Conservation (phyloP, 257 asterid species). For the Nicotiana noctiflora region DNA sequence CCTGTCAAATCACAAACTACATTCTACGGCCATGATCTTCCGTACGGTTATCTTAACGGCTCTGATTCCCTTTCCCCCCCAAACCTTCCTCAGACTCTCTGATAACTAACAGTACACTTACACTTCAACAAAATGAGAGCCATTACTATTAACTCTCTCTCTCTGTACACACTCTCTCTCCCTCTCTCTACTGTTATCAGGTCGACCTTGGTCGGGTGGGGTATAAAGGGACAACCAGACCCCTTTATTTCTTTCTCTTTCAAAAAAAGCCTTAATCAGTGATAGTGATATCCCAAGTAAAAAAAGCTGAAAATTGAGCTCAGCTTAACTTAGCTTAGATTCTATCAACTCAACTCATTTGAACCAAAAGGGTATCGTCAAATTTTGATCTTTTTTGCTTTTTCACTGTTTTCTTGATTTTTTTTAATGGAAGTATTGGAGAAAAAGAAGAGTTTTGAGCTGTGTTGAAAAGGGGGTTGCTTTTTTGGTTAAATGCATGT, state of each 20-base stretch:
- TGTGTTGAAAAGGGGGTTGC: slow-evolving; percentile 18
- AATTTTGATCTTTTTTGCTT: slow-evolving; percentile 4
- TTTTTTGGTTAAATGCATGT: slow-evolving; percentile 9
- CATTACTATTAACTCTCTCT: slow-evolving; percentile 11
- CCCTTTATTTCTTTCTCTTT: slow-evolving; percentile 15
- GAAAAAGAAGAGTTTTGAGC: slow-evolving; percentile 19
- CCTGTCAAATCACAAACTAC: slow-evolving; percentile 65
- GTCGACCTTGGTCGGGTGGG: slow-evolving; percentile 65
- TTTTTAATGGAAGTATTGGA: slow-evolving; percentile 24
- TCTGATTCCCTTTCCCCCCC: slow-evolving; percentile 24
- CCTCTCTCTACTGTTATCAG: slow-evolving; percentile 63
- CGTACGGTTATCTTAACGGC: slow-evolving; percentile 52
- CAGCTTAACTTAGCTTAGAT: slow-evolving; percentile 6
- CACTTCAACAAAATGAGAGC: slow-evolving; percentile 5
- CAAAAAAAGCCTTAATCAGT: background rate
- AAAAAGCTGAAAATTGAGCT: slow-evolving; percentile 21
- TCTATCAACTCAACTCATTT: background rate
- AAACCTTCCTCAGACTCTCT: slow-evolving; percentile 11
- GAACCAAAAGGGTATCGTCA: background rate
- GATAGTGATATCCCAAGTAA: slow-evolving; percentile 14
- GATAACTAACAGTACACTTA: slow-evolving; percentile 14
- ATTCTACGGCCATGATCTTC: slow-evolving; percentile 41
- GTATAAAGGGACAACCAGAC: slow-evolving; percentile 18
- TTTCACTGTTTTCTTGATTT: background rate
- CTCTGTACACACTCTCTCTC: background rate